phyloP scores from a whole-genome alignment of 2,329 filamentous ascomycete species.

The Ophiocordyceps unilateralis region DNA sequence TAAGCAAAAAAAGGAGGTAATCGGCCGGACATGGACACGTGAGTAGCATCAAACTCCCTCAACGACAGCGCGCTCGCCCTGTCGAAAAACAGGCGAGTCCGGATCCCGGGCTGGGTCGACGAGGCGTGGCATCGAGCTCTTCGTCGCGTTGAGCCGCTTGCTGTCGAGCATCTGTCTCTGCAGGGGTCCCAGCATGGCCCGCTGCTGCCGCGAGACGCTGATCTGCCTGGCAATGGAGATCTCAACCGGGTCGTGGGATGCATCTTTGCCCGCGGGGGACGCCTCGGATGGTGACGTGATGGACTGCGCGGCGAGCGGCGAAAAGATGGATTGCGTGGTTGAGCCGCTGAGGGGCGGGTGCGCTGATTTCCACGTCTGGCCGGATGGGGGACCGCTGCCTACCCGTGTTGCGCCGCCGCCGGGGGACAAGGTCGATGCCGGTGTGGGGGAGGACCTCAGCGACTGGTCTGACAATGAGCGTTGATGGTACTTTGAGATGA shows the following conservation, averaged over 20 bases:
- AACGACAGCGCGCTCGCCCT: constrained; percentile 37
- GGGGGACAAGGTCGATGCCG: neutral
- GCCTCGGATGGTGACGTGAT: neutral
- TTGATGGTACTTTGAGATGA: constrained; percentile 7
- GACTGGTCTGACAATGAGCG: neutral
- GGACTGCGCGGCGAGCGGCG: neutral
- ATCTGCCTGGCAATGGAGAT: constrained; percentile 53
- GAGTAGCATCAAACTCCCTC: constrained; percentile 23
- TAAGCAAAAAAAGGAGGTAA: too few species aligned
- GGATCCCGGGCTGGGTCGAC: constrained; percentile 18
- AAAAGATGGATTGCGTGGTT: neutral
- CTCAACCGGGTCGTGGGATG: constrained; percentile 35
- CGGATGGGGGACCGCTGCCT: neutral
- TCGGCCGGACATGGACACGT: too few species aligned
- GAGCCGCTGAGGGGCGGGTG: constrained; percentile 1
- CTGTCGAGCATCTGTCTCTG: constrained; percentile 11
- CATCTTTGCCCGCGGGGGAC: constrained; percentile 8
- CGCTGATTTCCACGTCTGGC: constrained; percentile 1
- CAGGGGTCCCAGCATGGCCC: constrained; percentile 39
- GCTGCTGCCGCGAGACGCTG: constrained; percentile 44
- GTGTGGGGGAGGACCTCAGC: neutral
- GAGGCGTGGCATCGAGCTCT: constrained; percentile 27
- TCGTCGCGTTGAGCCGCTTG: constrained; percentile 15
- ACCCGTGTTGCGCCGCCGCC: neutral
- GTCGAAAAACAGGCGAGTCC: constrained; percentile 17